Base-by-base conservation (phyloP, 2,329 filamentous ascomycete genomes). In the Claviceps digitariae region DNA sequence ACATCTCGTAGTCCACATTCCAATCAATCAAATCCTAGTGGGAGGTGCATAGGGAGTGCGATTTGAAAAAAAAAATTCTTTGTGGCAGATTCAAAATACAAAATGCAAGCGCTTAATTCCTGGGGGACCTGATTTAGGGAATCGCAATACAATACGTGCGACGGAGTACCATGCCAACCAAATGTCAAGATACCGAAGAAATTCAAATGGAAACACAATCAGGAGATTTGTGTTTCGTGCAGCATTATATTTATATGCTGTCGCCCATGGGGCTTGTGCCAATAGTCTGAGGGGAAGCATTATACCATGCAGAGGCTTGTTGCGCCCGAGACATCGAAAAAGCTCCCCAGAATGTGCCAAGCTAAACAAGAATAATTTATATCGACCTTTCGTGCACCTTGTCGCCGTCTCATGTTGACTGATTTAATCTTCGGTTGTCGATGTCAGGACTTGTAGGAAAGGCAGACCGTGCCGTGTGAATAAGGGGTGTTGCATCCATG, bases 21-120 rank as follows among this genome's bases (percentile, higher is more conserved):
- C 82, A 57, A 76, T 86, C 58, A 85, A 85, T 76, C 81, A 84
- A 67, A 80, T 84, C 56, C 75, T 86, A 54, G 82, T 86, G 58
- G 81, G 80, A 56, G 81, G 78, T 67, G 81, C 81, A 66, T 84
- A 78, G 72, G 57, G 53, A 41, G 52, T 49, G 27, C 45, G 31
- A 38, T 31, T 12, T 10, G n/a, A n/a, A n/a, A n/a, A n/a, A n/a
- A n/a, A 34, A 34, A 36, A 15, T 17, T 8, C 5, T 27, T 41
- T 15, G 13, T 27, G 27, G 5, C 31, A 25, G 27, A 29, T 31
- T 44, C 44, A 2, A 51, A 4, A 46, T 47, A 27, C 9, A n/a
- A 12, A 46, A 45, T 36, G 20, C 31, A 47, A 41, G 47, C 50
- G 50, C 43, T n/a, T 25, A 34, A 20, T 40, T 50, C 48, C 17